Base-by-base conservation (phyloP, 2,329 filamentous ascomycete species). In the Alternaria arbusti region DNA sequence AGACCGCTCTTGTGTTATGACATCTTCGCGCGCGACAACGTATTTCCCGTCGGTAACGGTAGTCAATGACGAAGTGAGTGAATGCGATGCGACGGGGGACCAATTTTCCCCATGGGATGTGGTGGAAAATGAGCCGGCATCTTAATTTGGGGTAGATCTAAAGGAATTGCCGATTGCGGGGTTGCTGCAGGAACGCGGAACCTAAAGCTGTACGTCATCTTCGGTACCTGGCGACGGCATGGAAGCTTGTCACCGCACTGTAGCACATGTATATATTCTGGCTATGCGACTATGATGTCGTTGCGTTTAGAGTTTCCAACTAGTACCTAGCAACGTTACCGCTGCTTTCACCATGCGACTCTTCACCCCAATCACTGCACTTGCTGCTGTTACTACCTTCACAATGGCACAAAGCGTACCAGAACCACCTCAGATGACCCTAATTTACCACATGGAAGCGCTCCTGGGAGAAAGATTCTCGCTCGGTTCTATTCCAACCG, bases 371-470 rank as follows among this genome's bases (percentile, higher is more conserved):
- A 46, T 71, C 23, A 25, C 64, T 13, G 20, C 62, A 23, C 40
- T 71, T 25, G 23, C 64, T 17, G 13, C 54, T 17, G 13, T 62
- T 11, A 26, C 58, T 23, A 47, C 65, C 3, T 47, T 60, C 57
- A 45, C 59, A 52, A 72, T 73, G 68, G 68, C 70, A 2, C 46
- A 66, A 61, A 54, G 32, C 17, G 58, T 59, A 4, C 68, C 68
- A n/a, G 20, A 61, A 10, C 67, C 70, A 5, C 73, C 72, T 4
- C 50, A 54, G 20, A 56, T 74, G 70, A 70, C 68, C 1, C 51
- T 75, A 25, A 54, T 75, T 4, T 75, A 75, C 22, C 66, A 64
- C 25, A 74, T 74, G 70, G 62, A 67, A 46, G 67, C 65, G 2
- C 51, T 65, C 1, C 66, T 75, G 2, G 71, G 72, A 10, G 58